Evolutionary conservation across 768 basidiomycete genomes (phyloP), one percentile per base, ranked within the genome.

Genomic region (Lactarius tabidus): DNA sequence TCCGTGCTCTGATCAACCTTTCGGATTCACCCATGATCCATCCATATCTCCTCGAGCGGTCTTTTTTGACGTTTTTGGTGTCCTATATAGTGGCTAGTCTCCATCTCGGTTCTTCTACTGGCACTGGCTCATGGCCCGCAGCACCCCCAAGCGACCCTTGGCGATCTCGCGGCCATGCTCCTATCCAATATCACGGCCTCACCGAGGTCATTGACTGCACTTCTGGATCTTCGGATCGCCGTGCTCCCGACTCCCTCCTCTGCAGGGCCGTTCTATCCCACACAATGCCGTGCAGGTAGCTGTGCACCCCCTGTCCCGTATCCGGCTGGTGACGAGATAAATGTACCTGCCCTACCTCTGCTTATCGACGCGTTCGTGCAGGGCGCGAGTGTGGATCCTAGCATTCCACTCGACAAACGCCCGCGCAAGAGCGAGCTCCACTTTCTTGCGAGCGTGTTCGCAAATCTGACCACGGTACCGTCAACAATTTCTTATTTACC

Each of bases 111-210:
- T 60, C 20, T 56, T 14, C 26, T 14, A 10, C 17, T 36, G 1
- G 10, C 57, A 36, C n/a, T 28, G 28, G 31, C 57, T 43, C 31
- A 35, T 58, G 62, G 69, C 67, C 12, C 58, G 65, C 65, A 64
- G 67, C 38, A 62, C 63, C 89, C 92, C n/a, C 85, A 89, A 66
- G 87, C 95, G 12, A 86, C 89, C 63, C 88, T 98, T 31, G 93
- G 94, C 38, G 95, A 98, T 79, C 85, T 98, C 23, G 93, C 95
- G 3, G 84, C 93, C n/a, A 98, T 98, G 96, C 81, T 98, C 1
- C 82, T 98, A 12, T 96, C 95, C n/a, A 98, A 98, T 77, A 78
- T 97, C 38, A 91, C 93, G 10, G 83, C 90, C 6, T 87, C 91
- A 52, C 80, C 90, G 2, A 76, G 82, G 0, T 83, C 90, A 60